phyloP scores from a whole-genome alignment of 805 yeast genomes.

The Zygoascus ofunaensis region DNA sequence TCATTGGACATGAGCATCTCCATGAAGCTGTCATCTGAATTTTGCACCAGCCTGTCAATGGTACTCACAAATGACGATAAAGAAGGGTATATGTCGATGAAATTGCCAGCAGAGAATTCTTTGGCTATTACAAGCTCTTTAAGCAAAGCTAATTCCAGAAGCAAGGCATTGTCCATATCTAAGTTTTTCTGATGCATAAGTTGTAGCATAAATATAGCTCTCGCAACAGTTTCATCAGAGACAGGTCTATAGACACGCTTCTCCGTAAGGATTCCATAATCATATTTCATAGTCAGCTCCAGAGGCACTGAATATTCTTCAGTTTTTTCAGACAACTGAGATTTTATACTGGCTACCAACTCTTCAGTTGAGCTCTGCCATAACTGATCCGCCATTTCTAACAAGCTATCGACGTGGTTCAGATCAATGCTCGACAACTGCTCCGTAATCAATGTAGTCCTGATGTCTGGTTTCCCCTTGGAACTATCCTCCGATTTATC shows the following conservation, averaged over 20 bases:
- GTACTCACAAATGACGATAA: neutral
- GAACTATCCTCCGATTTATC: neutral
- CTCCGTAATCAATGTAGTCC: neutral
- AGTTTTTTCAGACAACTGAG: neutral
- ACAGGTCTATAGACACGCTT: neutral
- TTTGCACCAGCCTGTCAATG: neutral
- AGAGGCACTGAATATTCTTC: neutral
- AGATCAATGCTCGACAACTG: neutral
- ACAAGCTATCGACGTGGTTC: neutral
- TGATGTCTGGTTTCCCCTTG: neutral
- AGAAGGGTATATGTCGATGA: neutral
- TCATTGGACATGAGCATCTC: neutral
- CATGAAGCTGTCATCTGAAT: neutral
- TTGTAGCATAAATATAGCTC: neutral
- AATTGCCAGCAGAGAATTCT: neutral
- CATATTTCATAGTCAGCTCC: neutral
- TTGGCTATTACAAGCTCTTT: neutral
- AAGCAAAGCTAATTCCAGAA: neutral
- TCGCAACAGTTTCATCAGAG: neutral
- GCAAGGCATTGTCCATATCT: neutral
- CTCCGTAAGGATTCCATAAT: neutral
- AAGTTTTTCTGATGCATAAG: neutral
- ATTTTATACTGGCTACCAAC: neutral
- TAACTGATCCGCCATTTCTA: constrained; percentile 1
- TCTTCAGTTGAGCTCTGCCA: neutral